Base-by-base conservation (phyloP, 345 rosid genomes). In the Salix udensis region DNA sequence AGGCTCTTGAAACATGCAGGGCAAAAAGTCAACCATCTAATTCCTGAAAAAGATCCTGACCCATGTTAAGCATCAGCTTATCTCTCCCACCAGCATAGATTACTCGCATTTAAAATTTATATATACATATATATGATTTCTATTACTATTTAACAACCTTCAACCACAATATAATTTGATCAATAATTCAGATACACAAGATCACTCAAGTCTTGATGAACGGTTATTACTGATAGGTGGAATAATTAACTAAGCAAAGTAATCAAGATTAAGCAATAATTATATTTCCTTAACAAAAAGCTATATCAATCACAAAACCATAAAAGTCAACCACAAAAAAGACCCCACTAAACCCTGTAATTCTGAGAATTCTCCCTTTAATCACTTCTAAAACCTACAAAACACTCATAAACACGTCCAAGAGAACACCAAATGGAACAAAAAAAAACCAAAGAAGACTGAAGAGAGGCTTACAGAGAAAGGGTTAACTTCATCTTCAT, bases 401-500 rank as follows among this genome's bases (percentile, higher is more conserved):
- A 40, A 15, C 26, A 24, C 44, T 1, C 39, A 30, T 44, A 31
- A 46, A 46, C 52, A 23, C 31, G 30, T 64, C 68, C 60, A 74
- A 72, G 52, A 70, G 36, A 62, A 39, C 28, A 36, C 52, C 65
- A 61, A 23, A 46, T 55, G 26, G 21, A 34, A 36, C 58, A 65
- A 62, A 15, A 24, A 7, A 21, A 40, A n/a, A 72, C 2, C 31
- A 26, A 36, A 6, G 80, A 2, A 23, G 13, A 72, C 40, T 42
- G 46, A 11, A 42, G n/a, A 53, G 66, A 74, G 73, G 83, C 96
- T 85, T 72, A 96, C 99, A 12, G 96, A 80, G 85, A 96, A 96
- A 78, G 99, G 99, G 83, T 96, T 96, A 74, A 93, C 98, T 65
- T 92, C 90, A 44, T 93, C 99, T 55, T 91, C 98, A 37, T 87